phyloP scores from a whole-genome alignment of 805 yeast genomes.

The Phaffomyces antillensis region DNA sequence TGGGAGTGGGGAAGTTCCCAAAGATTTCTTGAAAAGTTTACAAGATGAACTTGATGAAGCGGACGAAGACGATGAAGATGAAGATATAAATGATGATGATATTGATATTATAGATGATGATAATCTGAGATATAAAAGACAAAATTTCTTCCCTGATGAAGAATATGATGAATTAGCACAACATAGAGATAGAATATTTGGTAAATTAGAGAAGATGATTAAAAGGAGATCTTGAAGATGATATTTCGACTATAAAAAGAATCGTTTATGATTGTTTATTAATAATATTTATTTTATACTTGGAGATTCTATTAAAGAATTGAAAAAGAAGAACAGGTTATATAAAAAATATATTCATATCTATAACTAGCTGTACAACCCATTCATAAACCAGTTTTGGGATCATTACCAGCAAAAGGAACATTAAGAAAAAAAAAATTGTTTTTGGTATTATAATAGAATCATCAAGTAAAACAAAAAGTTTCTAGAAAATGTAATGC shows the following conservation, averaged over 20 bases:
- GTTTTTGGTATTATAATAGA: background rate
- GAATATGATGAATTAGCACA: constrained; percentile 42
- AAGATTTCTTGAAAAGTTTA: constrained; percentile 4
- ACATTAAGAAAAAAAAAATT: background rate
- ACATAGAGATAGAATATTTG: constrained; percentile 35
- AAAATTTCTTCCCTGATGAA: constrained; percentile 51
- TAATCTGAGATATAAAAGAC: constrained; percentile 32
- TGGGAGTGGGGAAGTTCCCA: background rate
- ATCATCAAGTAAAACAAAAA: background rate
- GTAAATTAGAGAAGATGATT: constrained; percentile 48
- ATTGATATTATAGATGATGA: constrained; percentile 27
- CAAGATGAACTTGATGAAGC: constrained; percentile 8
- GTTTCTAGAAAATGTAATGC: too few species aligned
- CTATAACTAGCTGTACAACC: constrained; percentile 3
- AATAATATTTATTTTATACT: background rate
- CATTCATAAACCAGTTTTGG: background rate
- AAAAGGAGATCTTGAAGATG: background rate
- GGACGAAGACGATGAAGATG: constrained; percentile 55
- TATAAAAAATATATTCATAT: background rate
- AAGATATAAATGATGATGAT: constrained; percentile 26
- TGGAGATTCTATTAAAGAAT: background rate
- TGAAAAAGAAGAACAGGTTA: background rate
- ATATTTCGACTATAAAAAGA: background rate
- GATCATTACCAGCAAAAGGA: constrained; percentile 1
- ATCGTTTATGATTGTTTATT: background rate